phyloP scores from a whole-genome alignment of 139 green algal genomes.

The Choricystis sp. region DNA sequence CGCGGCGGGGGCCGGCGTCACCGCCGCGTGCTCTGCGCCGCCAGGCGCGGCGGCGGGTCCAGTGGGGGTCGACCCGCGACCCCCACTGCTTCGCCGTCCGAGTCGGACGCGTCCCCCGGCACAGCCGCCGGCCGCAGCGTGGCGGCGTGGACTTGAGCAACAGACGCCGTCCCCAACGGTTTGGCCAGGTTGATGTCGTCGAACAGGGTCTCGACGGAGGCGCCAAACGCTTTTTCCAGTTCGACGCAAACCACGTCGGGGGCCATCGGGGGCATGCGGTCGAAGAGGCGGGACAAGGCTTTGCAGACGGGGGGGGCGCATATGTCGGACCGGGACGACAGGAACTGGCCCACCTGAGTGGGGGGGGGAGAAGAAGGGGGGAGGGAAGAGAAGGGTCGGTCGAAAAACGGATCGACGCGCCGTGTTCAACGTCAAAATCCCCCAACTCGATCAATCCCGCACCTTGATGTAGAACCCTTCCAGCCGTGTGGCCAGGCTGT shows the following conservation, averaged over 20 bases:
- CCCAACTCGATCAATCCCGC: background rate
- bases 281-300: constrained; percentile 57
- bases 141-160: constrained; percentile 81
- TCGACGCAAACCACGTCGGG: constrained; percentile 17
- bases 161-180: constrained; percentile 74
- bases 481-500: constrained; percentile 57
- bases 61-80: no score
- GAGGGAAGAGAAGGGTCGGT: background rate
- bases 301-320: constrained; percentile 66
- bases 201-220: constrained; percentile 53
- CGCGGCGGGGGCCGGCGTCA: no score
- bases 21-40: no score
- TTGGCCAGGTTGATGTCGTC: constrained; percentile 76
- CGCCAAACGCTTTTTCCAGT: constrained; percentile 39
- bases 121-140: constrained; percentile 25
- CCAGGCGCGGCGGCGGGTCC: no score
- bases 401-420: background rate
- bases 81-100: no score
- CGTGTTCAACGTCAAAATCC: background rate
- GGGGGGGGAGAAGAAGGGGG: background rate
- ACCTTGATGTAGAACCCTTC: constrained; percentile 83
- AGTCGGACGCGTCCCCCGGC: no score
- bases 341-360: constrained; percentile 69
- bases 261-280: constrained; percentile 60
- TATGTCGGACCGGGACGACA: constrained; percentile 68